A percentile compares a stretch with the other conserved stretches of the same genome.
These are phyloP conservation scores for Gossypium trilobum DNA, from an alignment of 441 rosid genomes.

Conservation along the genomic window DNA sequence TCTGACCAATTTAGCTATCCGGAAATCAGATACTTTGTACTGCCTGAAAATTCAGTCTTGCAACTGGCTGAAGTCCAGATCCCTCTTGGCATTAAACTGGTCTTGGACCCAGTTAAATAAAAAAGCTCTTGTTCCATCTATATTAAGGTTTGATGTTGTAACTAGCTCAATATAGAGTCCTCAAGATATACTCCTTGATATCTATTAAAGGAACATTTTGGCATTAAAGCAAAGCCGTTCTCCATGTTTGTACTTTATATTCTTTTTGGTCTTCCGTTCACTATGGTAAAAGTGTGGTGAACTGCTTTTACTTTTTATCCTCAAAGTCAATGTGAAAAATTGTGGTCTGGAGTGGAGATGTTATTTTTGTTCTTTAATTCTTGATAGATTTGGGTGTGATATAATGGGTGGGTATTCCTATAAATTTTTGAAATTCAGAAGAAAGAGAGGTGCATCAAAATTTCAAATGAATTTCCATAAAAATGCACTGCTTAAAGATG, in stretches of 20 bases:
- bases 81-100: background rate
- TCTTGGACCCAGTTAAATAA: background rate
- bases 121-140: background rate
- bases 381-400: background rate
- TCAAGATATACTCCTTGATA: background rate
- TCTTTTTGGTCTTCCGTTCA: background rate
- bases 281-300: background rate
- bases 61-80: background rate
- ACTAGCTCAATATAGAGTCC: background rate
- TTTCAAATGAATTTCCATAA: background rate
- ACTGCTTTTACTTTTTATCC: background rate
- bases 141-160: background rate
- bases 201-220: background rate
- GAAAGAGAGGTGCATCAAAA: background rate
- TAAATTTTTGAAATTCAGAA: background rate
- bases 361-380: slow-evolving; percentile 1
- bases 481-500: background rate
- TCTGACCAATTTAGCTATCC: background rate
- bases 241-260: background rate
- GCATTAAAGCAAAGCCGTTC: background rate
- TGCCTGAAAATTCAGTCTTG: background rate
- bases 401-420: background rate
- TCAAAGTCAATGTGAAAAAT: background rate
- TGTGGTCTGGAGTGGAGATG: background rate
- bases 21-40: background rate